These are phyloP conservation scores for Beauveria brongniartii DNA, from an alignment of 2,329 filamentous ascomycete genomes.

Conservation along the genomic window DNA sequence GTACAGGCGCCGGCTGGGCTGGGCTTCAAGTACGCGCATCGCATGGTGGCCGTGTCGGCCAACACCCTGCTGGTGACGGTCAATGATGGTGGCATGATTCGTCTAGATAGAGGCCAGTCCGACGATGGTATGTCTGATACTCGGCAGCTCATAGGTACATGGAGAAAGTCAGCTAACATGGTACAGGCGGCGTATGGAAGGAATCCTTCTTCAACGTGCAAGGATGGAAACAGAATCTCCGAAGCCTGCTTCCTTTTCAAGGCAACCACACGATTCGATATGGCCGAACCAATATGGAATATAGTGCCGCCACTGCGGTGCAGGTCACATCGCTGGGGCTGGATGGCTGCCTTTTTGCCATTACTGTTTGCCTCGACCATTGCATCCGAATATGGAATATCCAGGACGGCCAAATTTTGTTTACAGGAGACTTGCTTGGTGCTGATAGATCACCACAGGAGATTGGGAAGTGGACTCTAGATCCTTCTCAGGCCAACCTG, in stretches of 20 bases:
- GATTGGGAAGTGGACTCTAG: conserved; percentile 64
- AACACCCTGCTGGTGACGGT: conserved; percentile 73
- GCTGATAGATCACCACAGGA: conserved; percentile 59
- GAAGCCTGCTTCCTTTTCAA: conserved; percentile 59
- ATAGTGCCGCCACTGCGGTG: conserved; percentile 58
- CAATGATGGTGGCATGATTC: conserved; percentile 68
- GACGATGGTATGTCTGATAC: conserved; percentile 34
- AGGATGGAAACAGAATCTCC: conserved; percentile 60
- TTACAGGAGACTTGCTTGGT: conserved; percentile 70
- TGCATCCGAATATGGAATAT: conserved; percentile 85
- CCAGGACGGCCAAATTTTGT: conserved; percentile 67
- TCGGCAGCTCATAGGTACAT: neutral
- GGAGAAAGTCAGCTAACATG: neutral
- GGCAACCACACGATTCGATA: conserved; percentile 55
- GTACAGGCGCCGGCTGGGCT: conserved; percentile 65
- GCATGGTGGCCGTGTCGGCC: conserved; percentile 65
- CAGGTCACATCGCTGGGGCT: conserved; percentile 44
- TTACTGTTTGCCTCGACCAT: conserved; percentile 85
- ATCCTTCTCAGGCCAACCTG: conserved; percentile 69
- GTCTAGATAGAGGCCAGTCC: conserved; percentile 52
- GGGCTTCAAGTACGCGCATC: conserved; percentile 69
- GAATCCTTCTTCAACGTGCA: conserved; percentile 68
- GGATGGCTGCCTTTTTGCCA: conserved; percentile 45
- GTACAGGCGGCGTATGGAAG: conserved; percentile 44
- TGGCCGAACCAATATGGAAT: conserved; percentile 57